Evolutionary conservation across 1,139 yeast species (phyloP).

Genomic region (Scheffersomyces titani): DNA sequence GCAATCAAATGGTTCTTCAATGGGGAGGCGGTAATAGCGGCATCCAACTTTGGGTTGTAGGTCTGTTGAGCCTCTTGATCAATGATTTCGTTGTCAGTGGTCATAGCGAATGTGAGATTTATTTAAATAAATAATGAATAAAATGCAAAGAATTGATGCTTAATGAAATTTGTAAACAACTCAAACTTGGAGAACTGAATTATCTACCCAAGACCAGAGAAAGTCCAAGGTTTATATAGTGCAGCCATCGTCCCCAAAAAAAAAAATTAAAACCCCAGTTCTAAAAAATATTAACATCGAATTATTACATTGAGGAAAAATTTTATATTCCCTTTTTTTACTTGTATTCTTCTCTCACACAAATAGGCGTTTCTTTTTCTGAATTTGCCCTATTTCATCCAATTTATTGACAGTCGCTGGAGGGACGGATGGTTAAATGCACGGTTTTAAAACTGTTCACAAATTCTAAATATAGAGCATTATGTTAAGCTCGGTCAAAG

Average conservation of each 20-base stretch:
- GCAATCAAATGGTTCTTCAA: slow-evolving; percentile 38
- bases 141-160: neutral
- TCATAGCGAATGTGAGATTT: slow-evolving; percentile 6
- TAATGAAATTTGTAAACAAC: neutral
- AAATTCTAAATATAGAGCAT: neutral
- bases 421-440: neutral
- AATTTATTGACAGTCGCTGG: neutral
- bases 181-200: neutral
- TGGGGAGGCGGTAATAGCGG: slow-evolving; percentile 19
- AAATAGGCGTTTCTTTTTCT: neutral
- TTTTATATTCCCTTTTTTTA: neutral
- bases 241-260: neutral
- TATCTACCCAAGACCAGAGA: neutral
- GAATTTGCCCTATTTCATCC: neutral
- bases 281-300: neutral
- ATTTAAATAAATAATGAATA: neutral
- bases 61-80: slow-evolving; percentile 33
- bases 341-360: neutral
- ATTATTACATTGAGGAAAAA: neutral
- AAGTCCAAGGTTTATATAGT: neutral
- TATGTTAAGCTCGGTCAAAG: neutral
- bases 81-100: slow-evolving; percentile 17
- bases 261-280: neutral
- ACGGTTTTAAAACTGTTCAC: neutral
- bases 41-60: slow-evolving; percentile 28